Evolutionary conservation across 2,329 filamentous ascomycete species (phyloP), one percentile per base, ranked within the genome.

Genomic region (Fusarium irregulare): DNA sequence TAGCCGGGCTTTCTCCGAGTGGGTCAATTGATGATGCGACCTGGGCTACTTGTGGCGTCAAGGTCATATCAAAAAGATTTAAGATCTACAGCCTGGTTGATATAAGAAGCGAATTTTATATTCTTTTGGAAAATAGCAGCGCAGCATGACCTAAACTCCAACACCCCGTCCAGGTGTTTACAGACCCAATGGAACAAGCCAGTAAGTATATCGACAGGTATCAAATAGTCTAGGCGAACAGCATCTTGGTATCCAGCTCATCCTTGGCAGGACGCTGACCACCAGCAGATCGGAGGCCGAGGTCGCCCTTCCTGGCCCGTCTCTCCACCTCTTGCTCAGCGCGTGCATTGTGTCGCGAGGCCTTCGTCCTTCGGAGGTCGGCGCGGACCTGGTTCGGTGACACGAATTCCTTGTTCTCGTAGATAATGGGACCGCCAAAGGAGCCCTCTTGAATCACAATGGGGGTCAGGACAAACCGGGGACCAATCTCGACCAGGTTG

Each of bases 401-500:
- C 56, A 99, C 93, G 76, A 97, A 99, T 80, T 97, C 92, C 86
- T 93, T 96, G 84, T 98, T 98, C 85, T 98, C 93, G 83, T 97
- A 99, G 77, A 99, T 97, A 71, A 98, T 93, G 5, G 96, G 95
- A 0, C 96, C 96, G 56, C 95, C 95, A 75, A 99, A 98, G 66
- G 92, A 94, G 45, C 93, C 94, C 79, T 99, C 96, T 74, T 97
- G 90, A 72, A 98, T 97, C 60, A 98, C 90, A 71, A 98, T 98
- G 1, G 96, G 95, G 27, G 94, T 98, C 53, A 98, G 84, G 30
- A 98, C 94, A 73, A 98, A 95, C 47, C 96, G 88, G 1, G 96
- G 96, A 0, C 96, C 96, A 67, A 99, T 97, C 81, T 99, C 96
- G 3, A 98, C 89, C 25, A 99, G 86, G 64, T 87, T 92, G 67